Evolutionary conservation across 2,329 filamentous ascomycete species (phyloP).

Genomic region (Hirsutella thompsonii): DNA sequence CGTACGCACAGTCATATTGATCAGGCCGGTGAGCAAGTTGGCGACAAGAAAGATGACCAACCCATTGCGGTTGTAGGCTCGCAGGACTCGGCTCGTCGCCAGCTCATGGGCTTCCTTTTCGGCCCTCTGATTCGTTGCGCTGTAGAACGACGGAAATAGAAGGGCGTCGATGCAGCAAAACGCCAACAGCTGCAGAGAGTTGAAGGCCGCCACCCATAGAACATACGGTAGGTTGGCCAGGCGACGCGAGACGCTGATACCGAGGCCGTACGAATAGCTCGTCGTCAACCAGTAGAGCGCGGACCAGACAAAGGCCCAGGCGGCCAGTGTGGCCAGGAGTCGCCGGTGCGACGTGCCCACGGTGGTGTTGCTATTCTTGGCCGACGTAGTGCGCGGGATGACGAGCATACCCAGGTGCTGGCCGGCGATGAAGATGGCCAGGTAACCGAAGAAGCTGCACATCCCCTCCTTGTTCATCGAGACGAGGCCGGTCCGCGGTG

Average conservation of each 20-base stretch:
- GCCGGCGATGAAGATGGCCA: constrained; percentile 87
- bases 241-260: constrained; percentile 69
- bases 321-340: constrained; percentile 49
- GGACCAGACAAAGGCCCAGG: constrained; percentile 57
- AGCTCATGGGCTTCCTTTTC: constrained; percentile 52
- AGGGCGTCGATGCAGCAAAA: constrained; percentile 68
- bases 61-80: constrained; percentile 80
- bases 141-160: constrained; percentile 63
- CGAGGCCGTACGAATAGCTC: constrained; percentile 55
- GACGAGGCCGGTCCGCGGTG: constrained; percentile 64
- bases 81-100: constrained; percentile 70
- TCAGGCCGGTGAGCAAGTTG: constrained; percentile 76
- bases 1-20: constrained; percentile 81
- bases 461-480: constrained; percentile 90
- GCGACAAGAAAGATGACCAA: constrained; percentile 74
- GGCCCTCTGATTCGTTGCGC: constrained; percentile 34
- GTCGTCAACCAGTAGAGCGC: constrained; percentile 58
- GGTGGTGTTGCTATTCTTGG: constrained; percentile 27
- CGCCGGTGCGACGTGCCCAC: constrained; percentile 36
- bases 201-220: constrained; percentile 86
- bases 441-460: constrained; percentile 88
- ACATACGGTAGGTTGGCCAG: constrained; percentile 90
- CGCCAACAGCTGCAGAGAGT: constrained; percentile 65
- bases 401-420: constrained; percentile 72
- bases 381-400: constrained; percentile 46